phyloP scores from a whole-genome alignment of 371 early-diverging fungal species.

The Mortierella sp. region DNA sequence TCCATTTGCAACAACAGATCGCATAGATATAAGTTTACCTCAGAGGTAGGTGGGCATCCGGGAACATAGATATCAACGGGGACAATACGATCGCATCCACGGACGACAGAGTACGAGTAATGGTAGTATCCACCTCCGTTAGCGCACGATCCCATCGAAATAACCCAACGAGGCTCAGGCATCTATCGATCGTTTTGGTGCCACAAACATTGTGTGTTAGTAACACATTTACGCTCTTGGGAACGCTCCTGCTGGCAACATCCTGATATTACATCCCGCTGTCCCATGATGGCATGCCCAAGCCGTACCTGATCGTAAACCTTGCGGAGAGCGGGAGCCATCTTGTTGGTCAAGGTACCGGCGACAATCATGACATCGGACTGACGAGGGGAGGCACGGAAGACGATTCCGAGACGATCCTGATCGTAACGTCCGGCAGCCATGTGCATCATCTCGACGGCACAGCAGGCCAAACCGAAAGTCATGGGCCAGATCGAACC shows the following conservation, averaged over 20 bases:
- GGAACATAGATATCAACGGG: constrained; percentile 98
- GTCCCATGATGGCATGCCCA: no score
- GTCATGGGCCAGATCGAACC: constrained; percentile 98
- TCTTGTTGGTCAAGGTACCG: constrained; percentile 98
- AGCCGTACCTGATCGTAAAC: constrained; percentile 89
- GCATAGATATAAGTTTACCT: constrained; percentile 49
- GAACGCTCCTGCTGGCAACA: no score
- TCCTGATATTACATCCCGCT: background rate
- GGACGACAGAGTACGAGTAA: constrained; percentile 96
- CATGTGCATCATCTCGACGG: constrained; percentile 98
- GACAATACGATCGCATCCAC: constrained; percentile 97
- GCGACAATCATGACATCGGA: constrained; percentile 99
- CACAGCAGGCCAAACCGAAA: constrained; percentile 98
- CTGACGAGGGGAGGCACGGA: constrained; percentile 98
- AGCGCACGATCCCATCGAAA: constrained; percentile 98
- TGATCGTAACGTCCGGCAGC: constrained; percentile 98
- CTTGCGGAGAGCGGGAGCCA: constrained; percentile 98
- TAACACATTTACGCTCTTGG: background rate
- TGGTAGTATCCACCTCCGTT: constrained; percentile 99
- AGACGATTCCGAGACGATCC: constrained; percentile 98
- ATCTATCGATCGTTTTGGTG: constrained; percentile 62
- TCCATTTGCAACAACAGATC: no score
- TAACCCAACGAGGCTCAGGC: constrained; percentile 99
- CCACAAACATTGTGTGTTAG: background rate
- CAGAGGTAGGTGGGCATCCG: constrained; percentile 99